Conservation (phyloP, 2,329 filamentous ascomycete genomes). For the Aspergillus fructus region DNA sequence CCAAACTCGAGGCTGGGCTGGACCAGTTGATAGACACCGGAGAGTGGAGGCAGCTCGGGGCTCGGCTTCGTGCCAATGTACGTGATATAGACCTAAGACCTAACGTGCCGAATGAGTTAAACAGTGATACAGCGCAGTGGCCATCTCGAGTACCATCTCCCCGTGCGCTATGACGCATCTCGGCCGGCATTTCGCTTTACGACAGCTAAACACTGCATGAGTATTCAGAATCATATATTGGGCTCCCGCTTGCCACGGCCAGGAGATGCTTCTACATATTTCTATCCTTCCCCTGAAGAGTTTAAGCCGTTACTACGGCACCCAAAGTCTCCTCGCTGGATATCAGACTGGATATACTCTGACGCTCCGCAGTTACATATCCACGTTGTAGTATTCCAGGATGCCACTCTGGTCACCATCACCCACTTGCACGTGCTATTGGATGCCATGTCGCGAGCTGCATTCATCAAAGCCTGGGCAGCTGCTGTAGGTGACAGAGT, state of each 20-base stretch:
- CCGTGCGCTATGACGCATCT: not conserved
- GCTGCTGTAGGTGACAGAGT: slow-evolving; percentile 25
- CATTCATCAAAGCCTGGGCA: slow-evolving; percentile 49
- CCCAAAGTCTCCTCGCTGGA: slow-evolving; percentile 35
- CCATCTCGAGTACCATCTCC: not conserved
- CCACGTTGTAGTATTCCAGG: slow-evolving; percentile 50
- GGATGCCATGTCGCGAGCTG: slow-evolving; percentile 47
- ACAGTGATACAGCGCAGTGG: not conserved
- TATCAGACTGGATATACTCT: slow-evolving; percentile 40
- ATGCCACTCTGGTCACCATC: slow-evolving; percentile 52
- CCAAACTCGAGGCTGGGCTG: slow-evolving; percentile 39
- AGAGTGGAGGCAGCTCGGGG: slow-evolving; percentile 50
- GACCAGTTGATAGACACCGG: slow-evolving; percentile 41
- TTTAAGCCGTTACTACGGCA: not conserved
- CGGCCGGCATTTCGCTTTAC: not conserved
- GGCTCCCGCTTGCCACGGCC: slow-evolving; percentile 17
- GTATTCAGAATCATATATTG: slow-evolving; percentile 44
- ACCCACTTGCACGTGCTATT: slow-evolving; percentile 50
- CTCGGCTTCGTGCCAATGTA: slow-evolving; percentile 43
- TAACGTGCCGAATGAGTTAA: not conserved
- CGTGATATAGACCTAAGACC: not conserved
- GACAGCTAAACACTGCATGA: not conserved
- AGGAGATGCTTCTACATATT: not conserved
- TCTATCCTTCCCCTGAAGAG: slow-evolving; percentile 5
- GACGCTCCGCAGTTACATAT: slow-evolving; percentile 51